Base-by-base conservation (phyloP, 345 rosid species). In the Clarkia xantiana region DNA sequence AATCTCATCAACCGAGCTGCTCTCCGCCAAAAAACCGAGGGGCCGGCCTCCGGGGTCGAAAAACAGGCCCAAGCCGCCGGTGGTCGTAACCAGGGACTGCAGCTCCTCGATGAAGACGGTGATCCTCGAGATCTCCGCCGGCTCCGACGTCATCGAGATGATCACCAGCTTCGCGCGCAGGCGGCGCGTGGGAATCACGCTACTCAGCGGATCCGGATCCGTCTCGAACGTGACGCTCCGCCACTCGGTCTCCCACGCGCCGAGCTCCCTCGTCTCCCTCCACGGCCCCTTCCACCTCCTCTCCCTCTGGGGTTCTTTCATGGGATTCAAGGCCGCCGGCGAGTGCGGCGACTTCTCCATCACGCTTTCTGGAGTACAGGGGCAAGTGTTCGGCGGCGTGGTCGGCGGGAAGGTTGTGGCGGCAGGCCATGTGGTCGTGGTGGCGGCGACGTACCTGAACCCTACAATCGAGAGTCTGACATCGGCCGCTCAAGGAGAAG, bases 31-130 rank as follows among this genome's bases (percentile, higher is more conserved):
- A 18, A 78, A 66, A 63, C 76, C 74, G 0, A 55, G 76, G 14
- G 86, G 86, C 3, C 64, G 86, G 3, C 86, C 86, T 0, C 77
- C 69, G 0, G 82, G 82, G 2, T 76, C 82, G 10, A 76, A 76
- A 59, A 79, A 79, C 71, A 79, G 64, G 47, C 73, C 80, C 8
- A 76, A 76, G 39, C 70, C 73, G 0, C 79, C 87, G 12, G 14
- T 68, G 38, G 45, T 72, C 16, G 40, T 74, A 14, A 60, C 68
- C 44, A 46, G 55, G 14, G 66, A 47, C 20, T 14, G 40, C 29
- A 65, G 61, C 23, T 25, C 75, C 10, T 41, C 70, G 42, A 53
- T 77, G 69, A 72, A 64, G 40, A 69, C 81, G 0, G 59, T 49
- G 10, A 13, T 75, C 45, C 75, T 80, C 46, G 71, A 80, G 59